phyloP scores from a whole-genome alignment of 371 early-diverging fungal genomes.

The Rhizomucor pusillus region DNA sequence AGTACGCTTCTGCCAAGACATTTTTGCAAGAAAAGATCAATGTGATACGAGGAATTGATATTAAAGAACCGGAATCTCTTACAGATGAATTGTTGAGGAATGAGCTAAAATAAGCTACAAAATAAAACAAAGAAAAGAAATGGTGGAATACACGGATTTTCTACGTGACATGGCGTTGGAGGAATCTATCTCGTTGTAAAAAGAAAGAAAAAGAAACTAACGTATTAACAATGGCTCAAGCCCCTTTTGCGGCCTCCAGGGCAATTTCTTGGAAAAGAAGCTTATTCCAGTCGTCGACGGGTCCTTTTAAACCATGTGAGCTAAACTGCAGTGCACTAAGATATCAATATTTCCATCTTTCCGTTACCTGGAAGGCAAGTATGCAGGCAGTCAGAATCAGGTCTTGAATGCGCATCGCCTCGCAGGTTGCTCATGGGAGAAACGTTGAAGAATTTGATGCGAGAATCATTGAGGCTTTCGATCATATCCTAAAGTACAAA shows the following conservation, averaged over 20 bases:
- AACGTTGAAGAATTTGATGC: constrained; percentile 35
- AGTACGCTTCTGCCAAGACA: constrained; percentile 69
- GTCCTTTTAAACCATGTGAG: constrained; percentile 14
- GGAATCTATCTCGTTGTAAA: background rate
- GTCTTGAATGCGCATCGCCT: constrained; percentile 48
- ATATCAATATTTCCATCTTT: too few relatives aligned
- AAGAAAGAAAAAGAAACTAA: background rate
- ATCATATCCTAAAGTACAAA: constrained; percentile 20
- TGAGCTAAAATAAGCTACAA: constrained; percentile 10
- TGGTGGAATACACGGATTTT: background rate
- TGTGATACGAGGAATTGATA: constrained; percentile 47
- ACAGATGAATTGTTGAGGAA: constrained; percentile 52
- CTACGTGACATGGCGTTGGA: too few relatives aligned
- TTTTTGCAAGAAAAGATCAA: constrained; percentile 53
- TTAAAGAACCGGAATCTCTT: constrained; percentile 54
- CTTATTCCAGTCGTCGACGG: constrained; percentile 49
- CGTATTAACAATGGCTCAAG: background rate
- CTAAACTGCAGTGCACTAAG: background rate
- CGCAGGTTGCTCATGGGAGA: constrained; percentile 30
- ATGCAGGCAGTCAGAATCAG: constrained; percentile 44
- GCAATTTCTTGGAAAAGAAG: constrained; percentile 38
- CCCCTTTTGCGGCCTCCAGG: constrained; percentile 3
- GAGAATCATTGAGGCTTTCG: constrained; percentile 16
- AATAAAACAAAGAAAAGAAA: background rate
- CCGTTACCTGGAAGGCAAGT: constrained; percentile 41